A percentile compares a stretch with the other conserved stretches of the same genome.
Evolutionary conservation across 2,329 filamentous ascomycete species (phyloP).

Genomic region (Alternaria arborescens): DNA sequence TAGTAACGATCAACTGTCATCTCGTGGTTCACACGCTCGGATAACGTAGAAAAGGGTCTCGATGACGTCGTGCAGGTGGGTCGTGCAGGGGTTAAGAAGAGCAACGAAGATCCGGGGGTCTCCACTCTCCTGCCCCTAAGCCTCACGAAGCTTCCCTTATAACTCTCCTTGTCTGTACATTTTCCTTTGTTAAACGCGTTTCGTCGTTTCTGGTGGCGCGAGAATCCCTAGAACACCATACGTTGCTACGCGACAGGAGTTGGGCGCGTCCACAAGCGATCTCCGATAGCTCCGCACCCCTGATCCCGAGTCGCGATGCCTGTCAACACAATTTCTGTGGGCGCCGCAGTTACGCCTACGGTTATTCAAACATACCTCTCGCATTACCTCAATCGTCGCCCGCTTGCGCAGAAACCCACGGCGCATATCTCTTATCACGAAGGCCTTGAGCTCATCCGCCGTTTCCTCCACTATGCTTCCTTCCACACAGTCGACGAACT

Average conservation of each 20-base stretch:
- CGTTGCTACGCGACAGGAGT: neutral
- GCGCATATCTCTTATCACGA: constrained; percentile 94
- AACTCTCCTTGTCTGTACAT: neutral
- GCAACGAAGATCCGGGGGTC: constrained; percentile 16
- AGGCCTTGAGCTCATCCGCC: constrained; percentile 84
- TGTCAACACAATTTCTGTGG: constrained; percentile 82
- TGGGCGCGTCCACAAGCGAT: constrained; percentile 10
- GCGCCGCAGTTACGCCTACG: constrained; percentile 84
- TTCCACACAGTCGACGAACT: constrained; percentile 92
- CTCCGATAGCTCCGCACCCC: constrained; percentile 19
- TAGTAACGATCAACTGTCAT: neutral
- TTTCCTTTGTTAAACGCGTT: constrained; percentile 7
- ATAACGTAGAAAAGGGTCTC: constrained; percentile 7
- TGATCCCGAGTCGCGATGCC: constrained; percentile 55
- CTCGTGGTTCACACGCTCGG: constrained; percentile 1
- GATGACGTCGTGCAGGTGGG: constrained; percentile 10
- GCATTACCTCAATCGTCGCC: constrained; percentile 87
- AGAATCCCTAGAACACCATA: neutral
- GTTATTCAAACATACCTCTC: constrained; percentile 86
- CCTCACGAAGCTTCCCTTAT: neutral
- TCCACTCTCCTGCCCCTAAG: constrained; percentile 16
- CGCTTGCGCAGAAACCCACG: constrained; percentile 79
- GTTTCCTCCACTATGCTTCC: constrained; percentile 85
- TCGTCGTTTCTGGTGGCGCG: neutral
- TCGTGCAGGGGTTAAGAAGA: neutral